phyloP scores from a whole-genome alignment of 768 basidiomycete species.

The Kwoniella heveanensis region DNA sequence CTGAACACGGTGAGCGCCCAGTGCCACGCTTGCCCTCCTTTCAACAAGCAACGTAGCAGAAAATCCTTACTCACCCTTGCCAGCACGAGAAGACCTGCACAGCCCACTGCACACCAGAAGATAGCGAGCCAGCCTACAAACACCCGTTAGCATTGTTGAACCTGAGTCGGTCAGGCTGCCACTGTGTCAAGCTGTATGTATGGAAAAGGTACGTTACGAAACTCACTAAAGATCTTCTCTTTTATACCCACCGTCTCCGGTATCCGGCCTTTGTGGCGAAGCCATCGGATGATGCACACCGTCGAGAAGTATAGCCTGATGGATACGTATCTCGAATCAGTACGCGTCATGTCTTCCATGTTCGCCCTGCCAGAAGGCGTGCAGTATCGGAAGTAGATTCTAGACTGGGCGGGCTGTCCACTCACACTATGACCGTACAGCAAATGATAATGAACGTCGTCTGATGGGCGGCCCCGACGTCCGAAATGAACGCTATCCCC shows the following conservation, averaged over 20 bases:
- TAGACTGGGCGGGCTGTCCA: not conserved
- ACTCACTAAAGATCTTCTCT: constrained; percentile 43
- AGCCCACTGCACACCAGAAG: constrained; percentile 49
- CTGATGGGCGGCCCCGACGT: constrained; percentile 42
- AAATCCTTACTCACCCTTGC: constrained; percentile 29
- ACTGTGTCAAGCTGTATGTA: too few relatives aligned
- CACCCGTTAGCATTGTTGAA: too few relatives aligned
- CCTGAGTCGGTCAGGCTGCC: too few relatives aligned
- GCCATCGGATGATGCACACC: constrained; percentile 50
- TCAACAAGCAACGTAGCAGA: not conserved
- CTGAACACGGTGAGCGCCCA: too few relatives aligned
- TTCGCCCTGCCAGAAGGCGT: too few relatives aligned
- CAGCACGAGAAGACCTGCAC: constrained; percentile 47
- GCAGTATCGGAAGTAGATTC: too few relatives aligned
- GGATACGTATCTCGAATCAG: constrained; percentile 12
- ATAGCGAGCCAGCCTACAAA: constrained; percentile 48
- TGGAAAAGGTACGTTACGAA: too few relatives aligned
- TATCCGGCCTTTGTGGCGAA: constrained; percentile 54
- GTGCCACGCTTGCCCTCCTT: too few relatives aligned
- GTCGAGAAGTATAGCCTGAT: constrained; percentile 50
- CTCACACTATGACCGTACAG: constrained; percentile 11
- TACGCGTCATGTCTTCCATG: not conserved
- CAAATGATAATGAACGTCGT: constrained; percentile 35
- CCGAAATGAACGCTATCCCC: constrained; percentile 45
- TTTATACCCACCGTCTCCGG: constrained; percentile 39